Evolutionary conservation across 78 protist genomes (phyloP).

Genomic region (Guillardia theta): DNA sequence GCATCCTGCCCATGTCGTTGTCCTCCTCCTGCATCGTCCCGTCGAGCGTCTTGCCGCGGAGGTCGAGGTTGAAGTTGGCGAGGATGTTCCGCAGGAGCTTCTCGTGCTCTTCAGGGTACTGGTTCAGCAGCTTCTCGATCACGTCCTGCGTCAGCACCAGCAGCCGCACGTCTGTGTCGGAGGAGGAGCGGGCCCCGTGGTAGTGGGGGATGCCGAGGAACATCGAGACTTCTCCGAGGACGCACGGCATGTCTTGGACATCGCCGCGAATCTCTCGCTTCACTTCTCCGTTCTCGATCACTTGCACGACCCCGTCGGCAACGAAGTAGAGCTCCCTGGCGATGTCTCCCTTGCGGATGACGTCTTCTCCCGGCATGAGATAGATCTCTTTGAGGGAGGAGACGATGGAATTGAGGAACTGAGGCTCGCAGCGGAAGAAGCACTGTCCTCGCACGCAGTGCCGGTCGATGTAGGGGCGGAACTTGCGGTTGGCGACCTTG

Average conservation of each 20-base stretch:
- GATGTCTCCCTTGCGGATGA: background rate
- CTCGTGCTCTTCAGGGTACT: constrained; percentile 11
- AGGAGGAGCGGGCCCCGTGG: background rate
- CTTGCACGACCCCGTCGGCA: background rate
- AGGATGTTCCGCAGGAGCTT: background rate
- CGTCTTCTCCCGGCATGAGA: background rate
- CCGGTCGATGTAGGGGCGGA: background rate
- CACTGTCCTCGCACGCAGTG: background rate
- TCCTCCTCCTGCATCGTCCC: background rate
- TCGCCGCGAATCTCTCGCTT: background rate
- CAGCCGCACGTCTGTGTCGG: background rate
- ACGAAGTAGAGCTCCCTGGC: background rate
- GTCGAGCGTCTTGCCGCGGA: background rate
- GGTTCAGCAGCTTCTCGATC: background rate
- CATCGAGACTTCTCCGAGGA: background rate
- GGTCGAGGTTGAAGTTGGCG: background rate
- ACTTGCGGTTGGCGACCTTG: background rate
- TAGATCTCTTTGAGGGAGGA: background rate
- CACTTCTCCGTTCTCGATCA: background rate
- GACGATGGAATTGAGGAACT: background rate
- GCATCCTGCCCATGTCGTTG: background rate
- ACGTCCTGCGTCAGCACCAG: background rate
- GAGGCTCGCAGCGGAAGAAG: background rate
- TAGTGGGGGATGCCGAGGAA: background rate
- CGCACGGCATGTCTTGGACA: background rate